Base-by-base conservation (phyloP, 352 stramenopile species). In the Pythium pyrilobum region DNA sequence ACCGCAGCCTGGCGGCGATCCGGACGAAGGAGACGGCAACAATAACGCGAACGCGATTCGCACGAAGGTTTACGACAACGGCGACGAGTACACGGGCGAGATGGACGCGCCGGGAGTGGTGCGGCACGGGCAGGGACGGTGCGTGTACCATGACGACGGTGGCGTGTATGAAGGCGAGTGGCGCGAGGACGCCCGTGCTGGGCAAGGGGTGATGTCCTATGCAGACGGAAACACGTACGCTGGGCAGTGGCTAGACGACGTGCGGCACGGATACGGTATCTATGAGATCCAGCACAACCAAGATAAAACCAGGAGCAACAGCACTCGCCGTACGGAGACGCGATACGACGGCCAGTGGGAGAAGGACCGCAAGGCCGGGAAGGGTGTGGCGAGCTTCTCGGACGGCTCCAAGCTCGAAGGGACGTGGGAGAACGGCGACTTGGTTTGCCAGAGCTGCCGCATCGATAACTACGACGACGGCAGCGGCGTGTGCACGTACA, bases 301-400 rank as follows among this genome's bases (percentile, higher is more conserved):
- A 18, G 8, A 36, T 12, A 18, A 33, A 38, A n/a, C 18, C 7
- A 32, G 23, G 7, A 37, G 43, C 18, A 18, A 21, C 5, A 47
- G 28, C n/a, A 20, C 23, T 39, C 56, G 52, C 4, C 57, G 67
- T 24, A 46, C 52, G 9, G 65, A 66, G 27, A 63, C 59, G 34
- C 44, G 43, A 37, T 95, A 96, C 57, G 78, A 94, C 34, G 89
- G 89, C 12, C 52, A 81, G 12, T 97, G 89, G 87, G 24, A 49
- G 4, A 16, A 72, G 23, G 75, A 88, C 39, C 24, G 61, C 31
- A 89, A 81, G 29, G 54, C 66, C 18, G 89, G 86, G 5, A 41
- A 63, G 12, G 85, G 89, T 0, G 71, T 56, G 6, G 78, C 92
- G 60, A 67, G 52, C n/a, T 96, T 69, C 52, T 66, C 61, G 3